Evolutionary conservation across 164 flowering plant genomes (phyloP).

Genomic region (Nymphaea colorata): DNA sequence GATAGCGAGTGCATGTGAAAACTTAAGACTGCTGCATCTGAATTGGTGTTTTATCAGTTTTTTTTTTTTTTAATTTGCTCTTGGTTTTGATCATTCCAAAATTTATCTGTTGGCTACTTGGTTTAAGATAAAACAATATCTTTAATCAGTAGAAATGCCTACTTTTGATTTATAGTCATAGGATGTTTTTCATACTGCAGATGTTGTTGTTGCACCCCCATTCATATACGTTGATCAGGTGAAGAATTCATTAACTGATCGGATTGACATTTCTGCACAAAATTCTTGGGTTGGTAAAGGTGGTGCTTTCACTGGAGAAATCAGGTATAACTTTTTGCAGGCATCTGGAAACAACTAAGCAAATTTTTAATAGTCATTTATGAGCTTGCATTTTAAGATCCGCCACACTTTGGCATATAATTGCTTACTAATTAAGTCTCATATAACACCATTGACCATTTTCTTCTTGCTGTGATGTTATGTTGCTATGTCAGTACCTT

Average conservation of each 20-base stretch:
- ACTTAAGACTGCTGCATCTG: no score
- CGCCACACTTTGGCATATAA: no score
- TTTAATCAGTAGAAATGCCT: neutral
- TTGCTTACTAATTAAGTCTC: no score
- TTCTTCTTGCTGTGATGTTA: no score
- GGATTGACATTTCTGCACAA: constrained; percentile 81
- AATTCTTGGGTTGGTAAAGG: constrained; percentile 97
- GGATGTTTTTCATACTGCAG: constrained; percentile 25
- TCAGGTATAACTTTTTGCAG: constrained; percentile 41
- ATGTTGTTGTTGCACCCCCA: constrained; percentile 97
- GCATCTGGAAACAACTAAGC: neutral
- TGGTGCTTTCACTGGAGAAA: constrained; percentile 98
- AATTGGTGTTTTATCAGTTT: no score
- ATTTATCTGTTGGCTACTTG: no score
- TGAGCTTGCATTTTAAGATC: neutral
- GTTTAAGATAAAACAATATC: no score
- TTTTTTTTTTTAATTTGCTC: no score
- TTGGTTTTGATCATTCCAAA: no score
- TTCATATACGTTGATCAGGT: constrained; percentile 84
- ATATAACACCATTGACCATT: no score
- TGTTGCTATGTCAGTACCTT: no score
- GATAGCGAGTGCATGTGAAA: no score
- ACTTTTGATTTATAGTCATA: neutral
- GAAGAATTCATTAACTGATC: constrained; percentile 57
- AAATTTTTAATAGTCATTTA: neutral